Evolutionary conservation across 192 early-diverging fungal genomes (phyloP).

Genomic region (Mycoemilia scoparia): DNA sequence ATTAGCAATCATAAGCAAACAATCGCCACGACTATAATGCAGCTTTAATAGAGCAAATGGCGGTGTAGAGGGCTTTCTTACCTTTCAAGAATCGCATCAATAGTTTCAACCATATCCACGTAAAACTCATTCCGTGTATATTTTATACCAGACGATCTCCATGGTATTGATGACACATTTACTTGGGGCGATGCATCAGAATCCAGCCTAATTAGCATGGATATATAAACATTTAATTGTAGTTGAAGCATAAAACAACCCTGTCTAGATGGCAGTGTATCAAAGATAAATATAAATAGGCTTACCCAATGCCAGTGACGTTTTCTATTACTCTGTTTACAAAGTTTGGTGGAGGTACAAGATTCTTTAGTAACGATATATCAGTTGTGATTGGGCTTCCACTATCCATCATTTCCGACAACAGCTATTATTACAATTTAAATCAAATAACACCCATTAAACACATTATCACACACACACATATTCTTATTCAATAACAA

Average conservation of each 20-base stretch:
- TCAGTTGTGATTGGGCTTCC: conserved; percentile 80
- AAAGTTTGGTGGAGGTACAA: conserved; percentile 75
- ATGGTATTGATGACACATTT: conserved; percentile 45
- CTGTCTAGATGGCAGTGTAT: too few relatives aligned
- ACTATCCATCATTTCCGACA: conserved; percentile 91
- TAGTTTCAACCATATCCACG: conserved; percentile 78
- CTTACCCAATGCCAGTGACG: conserved; percentile 41
- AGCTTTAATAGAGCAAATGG: background rate
- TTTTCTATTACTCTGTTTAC: conserved; percentile 73
- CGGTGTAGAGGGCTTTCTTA: conserved; percentile 8
- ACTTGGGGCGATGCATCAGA: conserved; percentile 9
- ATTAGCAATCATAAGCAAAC: too few relatives aligned
- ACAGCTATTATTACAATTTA: conserved; percentile 42
- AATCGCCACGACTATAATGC: too few relatives aligned
- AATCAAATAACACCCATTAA: too few relatives aligned
- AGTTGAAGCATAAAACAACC: background rate
- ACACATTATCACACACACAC: background rate
- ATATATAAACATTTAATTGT: background rate
- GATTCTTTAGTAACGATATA: conserved; percentile 58
- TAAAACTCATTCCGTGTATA: conserved; percentile 87
- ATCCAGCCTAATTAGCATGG: background rate
- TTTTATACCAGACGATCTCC: conserved; percentile 72
- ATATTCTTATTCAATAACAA: background rate
- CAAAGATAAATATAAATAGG: too few relatives aligned
- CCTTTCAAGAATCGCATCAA: conserved; percentile 69